These are phyloP conservation scores for Chalciporus piperatus DNA, from an alignment of 768 basidiomycete genomes.

Conservation along the genomic window DNA sequence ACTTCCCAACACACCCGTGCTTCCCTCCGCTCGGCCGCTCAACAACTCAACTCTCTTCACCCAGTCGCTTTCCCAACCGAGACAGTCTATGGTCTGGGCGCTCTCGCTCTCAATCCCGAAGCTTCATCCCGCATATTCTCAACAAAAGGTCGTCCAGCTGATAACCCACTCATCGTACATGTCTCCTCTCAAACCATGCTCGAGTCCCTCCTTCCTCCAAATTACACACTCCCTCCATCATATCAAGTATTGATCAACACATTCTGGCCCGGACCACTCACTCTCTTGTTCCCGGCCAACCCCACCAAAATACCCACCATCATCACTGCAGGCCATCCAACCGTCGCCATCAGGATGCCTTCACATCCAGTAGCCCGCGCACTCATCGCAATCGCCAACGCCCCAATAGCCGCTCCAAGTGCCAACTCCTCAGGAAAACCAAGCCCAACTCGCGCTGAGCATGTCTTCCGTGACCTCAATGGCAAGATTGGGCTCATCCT, in stretches of 20 bases:
- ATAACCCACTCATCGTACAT: slow-evolving; percentile 98
- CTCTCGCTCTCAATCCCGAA: slow-evolving; percentile 61
- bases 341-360: slow-evolving; percentile 92
- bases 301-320: slow-evolving; percentile 59
- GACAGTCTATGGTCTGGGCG: slow-evolving; percentile 98
- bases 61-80: slow-evolving; percentile 94
- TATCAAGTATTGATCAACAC: slow-evolving; percentile 74
- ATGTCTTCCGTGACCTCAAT: slow-evolving; percentile 76
- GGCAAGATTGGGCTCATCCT: slow-evolving; percentile 76
- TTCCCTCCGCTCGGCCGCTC: slow-evolving; percentile 55
- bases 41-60: slow-evolving; percentile 44
- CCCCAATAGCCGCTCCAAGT: slow-evolving; percentile 90
- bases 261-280: slow-evolving; percentile 96
- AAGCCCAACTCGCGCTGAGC: slow-evolving; percentile 85
- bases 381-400: slow-evolving; percentile 69
- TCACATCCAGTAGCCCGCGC: slow-evolving; percentile 91
- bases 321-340: slow-evolving; percentile 75
- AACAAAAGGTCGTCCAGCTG: slow-evolving; percentile 88
- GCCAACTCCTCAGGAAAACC: slow-evolving; percentile 95
- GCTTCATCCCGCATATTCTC: slow-evolving; percentile 77
- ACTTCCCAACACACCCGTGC: slow-evolving; percentile 48
- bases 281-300: slow-evolving; percentile 83
- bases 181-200: slow-evolving; percentile 88
- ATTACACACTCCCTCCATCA: slow-evolving; percentile 56
- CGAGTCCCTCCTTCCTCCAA: slow-evolving; percentile 61